phyloP scores from a whole-genome alignment of 306 rosid genomes.

The Prunus persica region DNA sequence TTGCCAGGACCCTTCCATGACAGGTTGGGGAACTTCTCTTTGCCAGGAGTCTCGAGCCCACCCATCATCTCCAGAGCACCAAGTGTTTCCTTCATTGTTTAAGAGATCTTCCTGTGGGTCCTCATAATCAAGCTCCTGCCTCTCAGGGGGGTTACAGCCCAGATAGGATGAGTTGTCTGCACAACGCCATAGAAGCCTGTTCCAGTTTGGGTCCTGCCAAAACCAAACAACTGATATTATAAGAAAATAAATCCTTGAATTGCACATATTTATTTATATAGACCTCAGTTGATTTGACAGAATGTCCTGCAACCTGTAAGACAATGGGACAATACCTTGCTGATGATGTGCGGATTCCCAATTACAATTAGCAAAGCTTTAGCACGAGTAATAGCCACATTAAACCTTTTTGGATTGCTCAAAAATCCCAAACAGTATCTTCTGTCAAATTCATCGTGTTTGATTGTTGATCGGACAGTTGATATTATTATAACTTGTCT shows the following conservation, averaged over 20 bases:
- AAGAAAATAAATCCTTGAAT: neutral
- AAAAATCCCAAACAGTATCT: slow-evolving; percentile 79
- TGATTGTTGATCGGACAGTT: slow-evolving; percentile 93
- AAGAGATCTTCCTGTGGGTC: slow-evolving; percentile 26
- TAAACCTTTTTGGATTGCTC: slow-evolving; percentile 87
- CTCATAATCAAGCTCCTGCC: slow-evolving; percentile 35
- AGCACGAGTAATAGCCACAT: slow-evolving; percentile 93
- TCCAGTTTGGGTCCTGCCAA: slow-evolving; percentile 77
- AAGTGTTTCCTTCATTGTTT: slow-evolving; percentile 2
- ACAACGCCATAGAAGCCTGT: slow-evolving; percentile 79
- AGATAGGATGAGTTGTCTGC: slow-evolving; percentile 70
- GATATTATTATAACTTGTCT: slow-evolving; percentile 79
- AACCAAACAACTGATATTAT: slow-evolving; percentile 6
- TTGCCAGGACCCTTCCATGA: slow-evolving; percentile 6
- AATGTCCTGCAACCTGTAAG: neutral
- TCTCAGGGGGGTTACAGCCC: slow-evolving; percentile 78
- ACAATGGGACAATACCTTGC: slow-evolving; percentile 54
- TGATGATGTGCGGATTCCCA: slow-evolving; percentile 88
- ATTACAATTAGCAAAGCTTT: slow-evolving; percentile 74
- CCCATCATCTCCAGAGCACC: slow-evolving; percentile 2
- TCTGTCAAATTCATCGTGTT: slow-evolving; percentile 83
- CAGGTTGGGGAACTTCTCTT: slow-evolving; percentile 41
- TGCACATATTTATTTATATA: neutral
- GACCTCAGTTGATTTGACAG: neutral
- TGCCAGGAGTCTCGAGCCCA: slow-evolving; percentile 26